These are phyloP conservation scores for Leccinum pachyderme DNA, from an alignment of 1,284 basidiomycete species.

Conservation along the genomic window DNA sequence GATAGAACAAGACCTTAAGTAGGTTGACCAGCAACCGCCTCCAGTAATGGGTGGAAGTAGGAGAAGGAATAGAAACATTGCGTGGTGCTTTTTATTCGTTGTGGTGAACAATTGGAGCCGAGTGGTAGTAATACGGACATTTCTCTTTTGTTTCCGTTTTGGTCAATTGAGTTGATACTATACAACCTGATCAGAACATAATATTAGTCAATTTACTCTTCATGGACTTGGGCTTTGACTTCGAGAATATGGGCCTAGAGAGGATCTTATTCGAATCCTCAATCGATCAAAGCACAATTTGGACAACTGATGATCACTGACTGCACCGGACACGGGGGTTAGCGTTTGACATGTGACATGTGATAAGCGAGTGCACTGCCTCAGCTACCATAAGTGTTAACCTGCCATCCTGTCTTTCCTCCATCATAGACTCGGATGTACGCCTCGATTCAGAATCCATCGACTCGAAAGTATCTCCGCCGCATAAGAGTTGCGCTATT, in stretches of 20 bases:
- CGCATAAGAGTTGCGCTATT: conserved; percentile 32
- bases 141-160: conserved; percentile 24
- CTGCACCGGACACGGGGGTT: no score
- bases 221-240: no score
- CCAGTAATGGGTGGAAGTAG: conserved; percentile 8
- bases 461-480: conserved; percentile 16
- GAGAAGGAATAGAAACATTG: not conserved
- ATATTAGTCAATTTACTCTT: no score
- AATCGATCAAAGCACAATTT: no score
- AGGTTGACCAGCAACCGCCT: conserved; percentile 22
- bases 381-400: no score
- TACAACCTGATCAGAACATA: no score
- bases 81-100: conserved; percentile 4
- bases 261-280: no score
- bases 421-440: conserved; percentile 10
- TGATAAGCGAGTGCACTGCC: no score
- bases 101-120: conserved; percentile 20
- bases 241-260: no score
- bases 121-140: not conserved
- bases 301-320: no score
- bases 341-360: no score
- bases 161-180: not conserved
- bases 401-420: not conserved
- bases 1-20: conserved; percentile 14
- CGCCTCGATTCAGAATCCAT: conserved; percentile 5